Conservation (phyloP, 2,329 filamentous ascomycete genomes). For the Teratosphaeria pseudoeucalypti region DNA sequence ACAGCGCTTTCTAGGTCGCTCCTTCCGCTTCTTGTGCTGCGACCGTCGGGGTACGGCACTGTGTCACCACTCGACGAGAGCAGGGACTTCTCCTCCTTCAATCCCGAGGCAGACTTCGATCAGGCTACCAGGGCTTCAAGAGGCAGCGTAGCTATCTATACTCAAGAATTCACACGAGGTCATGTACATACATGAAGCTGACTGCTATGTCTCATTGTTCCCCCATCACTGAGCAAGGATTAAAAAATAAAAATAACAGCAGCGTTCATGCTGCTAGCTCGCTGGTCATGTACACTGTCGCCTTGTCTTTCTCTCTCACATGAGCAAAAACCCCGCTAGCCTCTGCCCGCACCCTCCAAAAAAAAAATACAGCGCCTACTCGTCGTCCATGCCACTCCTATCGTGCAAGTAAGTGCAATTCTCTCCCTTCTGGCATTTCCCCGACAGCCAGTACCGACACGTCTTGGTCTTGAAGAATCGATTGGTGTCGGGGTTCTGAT, state of each 20-base stretch:
- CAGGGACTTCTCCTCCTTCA: too few species aligned
- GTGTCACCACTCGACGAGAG: too few species aligned
- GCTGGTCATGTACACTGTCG: background rate
- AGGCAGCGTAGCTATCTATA: too few species aligned
- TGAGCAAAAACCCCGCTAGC: background rate
- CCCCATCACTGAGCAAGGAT: background rate
- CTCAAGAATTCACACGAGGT: too few species aligned
- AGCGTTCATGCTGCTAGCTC: background rate
- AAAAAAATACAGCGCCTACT: background rate
- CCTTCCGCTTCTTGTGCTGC: too few species aligned
- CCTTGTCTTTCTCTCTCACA: background rate
- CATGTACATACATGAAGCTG: too few species aligned
- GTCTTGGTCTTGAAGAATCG: slow-evolving; percentile 25
- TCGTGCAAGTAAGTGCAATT: slow-evolving; percentile 24
- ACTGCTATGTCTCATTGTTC: background rate
- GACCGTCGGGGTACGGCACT: too few species aligned
- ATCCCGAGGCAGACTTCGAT: too few species aligned
- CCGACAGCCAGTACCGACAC: slow-evolving; percentile 45
- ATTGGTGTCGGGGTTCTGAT: slow-evolving; percentile 10
- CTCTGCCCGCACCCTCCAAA: background rate
- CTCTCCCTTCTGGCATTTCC: slow-evolving; percentile 40
- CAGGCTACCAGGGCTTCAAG: too few species aligned
- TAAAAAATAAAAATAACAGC: background rate
- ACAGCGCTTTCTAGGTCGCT: too few species aligned
- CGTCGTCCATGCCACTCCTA: background rate